Percentiles rank a stretch among this genome's conserved stretches.
Evolutionary conservation across 257 asterid genomes (phyloP).

Genomic region (Phtheirospermum japonicum): DNA sequence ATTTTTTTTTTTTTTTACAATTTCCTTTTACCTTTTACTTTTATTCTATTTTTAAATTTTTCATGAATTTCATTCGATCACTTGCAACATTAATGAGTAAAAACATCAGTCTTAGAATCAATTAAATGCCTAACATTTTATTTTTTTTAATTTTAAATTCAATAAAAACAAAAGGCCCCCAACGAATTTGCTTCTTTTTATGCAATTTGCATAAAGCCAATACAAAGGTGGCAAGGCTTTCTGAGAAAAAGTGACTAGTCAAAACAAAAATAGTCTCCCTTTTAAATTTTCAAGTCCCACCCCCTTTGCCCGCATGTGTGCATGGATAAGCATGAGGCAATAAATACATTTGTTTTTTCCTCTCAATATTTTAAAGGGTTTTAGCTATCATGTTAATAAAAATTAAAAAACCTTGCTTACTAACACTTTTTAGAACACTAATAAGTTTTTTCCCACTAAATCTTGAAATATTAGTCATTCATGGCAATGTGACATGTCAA

Average conservation of each 20-base stretch:
- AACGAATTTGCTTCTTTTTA: neutral
- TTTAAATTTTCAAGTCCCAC: slow-evolving; percentile 17
- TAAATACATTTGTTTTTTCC: neutral
- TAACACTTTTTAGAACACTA: neutral
- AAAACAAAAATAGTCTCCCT: slow-evolving; percentile 24
- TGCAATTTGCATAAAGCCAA: slow-evolving; percentile 37
- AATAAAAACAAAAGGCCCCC: neutral
- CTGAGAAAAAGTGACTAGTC: slow-evolving; percentile 38
- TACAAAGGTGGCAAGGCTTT: slow-evolving; percentile 41
- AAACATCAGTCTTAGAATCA: neutral
- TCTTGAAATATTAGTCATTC: neutral
- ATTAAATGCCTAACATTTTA: neutral
- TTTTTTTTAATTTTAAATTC: neutral
- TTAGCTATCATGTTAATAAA: too few species aligned
- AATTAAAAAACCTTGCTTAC: neutral
- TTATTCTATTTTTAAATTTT: too few species aligned
- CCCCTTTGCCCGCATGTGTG: slow-evolving; percentile 33
- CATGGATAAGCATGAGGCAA: slow-evolving; percentile 28
- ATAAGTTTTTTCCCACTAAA: neutral
- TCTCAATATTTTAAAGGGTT: slow-evolving; percentile 4
- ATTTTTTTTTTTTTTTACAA: neutral
- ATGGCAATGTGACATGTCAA: neutral
- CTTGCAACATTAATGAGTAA: too few species aligned
- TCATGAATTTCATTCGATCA: too few species aligned
- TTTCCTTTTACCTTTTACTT: too few species aligned